These are phyloP conservation scores for Leucosporidium scottii DNA, from an alignment of 768 basidiomycete species.

Conservation along the genomic window DNA sequence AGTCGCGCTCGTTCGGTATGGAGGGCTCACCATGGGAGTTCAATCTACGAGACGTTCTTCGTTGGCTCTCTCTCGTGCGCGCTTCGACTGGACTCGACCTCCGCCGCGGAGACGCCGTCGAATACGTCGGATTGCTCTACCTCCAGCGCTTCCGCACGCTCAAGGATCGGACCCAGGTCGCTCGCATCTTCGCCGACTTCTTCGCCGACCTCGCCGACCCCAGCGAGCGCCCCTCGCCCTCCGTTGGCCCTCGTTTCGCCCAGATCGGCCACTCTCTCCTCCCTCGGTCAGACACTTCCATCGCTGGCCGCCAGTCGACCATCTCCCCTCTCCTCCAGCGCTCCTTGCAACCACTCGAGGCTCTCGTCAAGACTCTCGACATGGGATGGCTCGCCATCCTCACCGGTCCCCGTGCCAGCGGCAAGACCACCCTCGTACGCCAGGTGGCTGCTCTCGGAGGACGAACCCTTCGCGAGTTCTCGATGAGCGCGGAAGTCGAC, in stretches of 20 bases:
- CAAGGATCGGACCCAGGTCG: conserved; percentile 53
- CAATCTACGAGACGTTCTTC: conserved; percentile 86
- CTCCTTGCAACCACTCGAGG: conserved; percentile 62
- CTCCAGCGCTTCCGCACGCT: conserved; percentile 72
- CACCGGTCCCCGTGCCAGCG: conserved; percentile 62
- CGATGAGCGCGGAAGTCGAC: conserved; percentile 79
- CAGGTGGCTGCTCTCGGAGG: conserved; percentile 66
- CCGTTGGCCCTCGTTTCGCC: conserved; percentile 41
- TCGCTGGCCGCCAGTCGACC: conserved; percentile 45
- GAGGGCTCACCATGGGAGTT: conserved; percentile 80
- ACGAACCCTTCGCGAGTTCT: conserved; percentile 60
- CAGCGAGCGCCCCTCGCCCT: conserved; percentile 40
- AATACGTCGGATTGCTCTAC: conserved; percentile 66
- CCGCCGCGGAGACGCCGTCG: conserved; percentile 46
- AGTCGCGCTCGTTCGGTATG: conserved; percentile 53
- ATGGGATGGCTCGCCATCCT: conserved; percentile 85
- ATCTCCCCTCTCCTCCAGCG: conserved; percentile 49
- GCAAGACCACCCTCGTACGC: conserved; percentile 71
- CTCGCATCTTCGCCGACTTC: conserved; percentile 39
- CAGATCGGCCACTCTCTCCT: conserved; percentile 61
- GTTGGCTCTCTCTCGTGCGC: conserved; percentile 62
- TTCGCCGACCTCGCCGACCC: conserved; percentile 52
- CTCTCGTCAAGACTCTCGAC: conserved; percentile 63
- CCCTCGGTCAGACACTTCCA: conserved; percentile 38
- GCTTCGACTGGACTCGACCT: conserved; percentile 40